These are phyloP conservation scores for Globisporangium recalcitrans DNA, from an alignment of 352 stramenopile genomes.

Conservation along the genomic window DNA sequence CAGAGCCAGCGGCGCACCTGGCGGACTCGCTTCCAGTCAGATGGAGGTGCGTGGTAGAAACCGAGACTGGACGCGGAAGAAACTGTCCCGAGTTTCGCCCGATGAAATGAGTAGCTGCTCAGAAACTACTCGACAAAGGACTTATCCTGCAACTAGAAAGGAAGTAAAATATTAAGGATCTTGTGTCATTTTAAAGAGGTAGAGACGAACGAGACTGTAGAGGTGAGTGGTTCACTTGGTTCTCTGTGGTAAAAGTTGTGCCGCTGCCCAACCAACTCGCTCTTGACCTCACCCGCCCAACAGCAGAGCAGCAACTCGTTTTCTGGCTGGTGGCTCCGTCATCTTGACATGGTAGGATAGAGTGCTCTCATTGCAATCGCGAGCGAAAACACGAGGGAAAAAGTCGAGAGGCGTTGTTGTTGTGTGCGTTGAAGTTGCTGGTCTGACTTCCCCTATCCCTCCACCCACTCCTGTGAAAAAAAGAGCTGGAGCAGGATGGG, in stretches of 20 bases:
- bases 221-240: neutral
- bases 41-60: neutral
- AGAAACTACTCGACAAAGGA: neutral
- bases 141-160: too few relatives aligned
- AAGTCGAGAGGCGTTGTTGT: too few relatives aligned
- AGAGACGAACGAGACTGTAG: neutral
- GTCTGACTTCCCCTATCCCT: neutral
- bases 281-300: neutral
- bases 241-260: neutral
- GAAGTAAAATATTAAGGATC: too few relatives aligned
- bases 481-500: slow-evolving; percentile 5
- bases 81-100: neutral
- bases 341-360: neutral
- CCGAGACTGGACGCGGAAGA: neutral
- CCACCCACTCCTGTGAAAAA: neutral
- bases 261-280: neutral
- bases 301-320: neutral
- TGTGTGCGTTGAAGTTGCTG: neutral
- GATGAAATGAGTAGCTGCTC: neutral
- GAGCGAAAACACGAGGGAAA: too few relatives aligned
- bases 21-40: neutral
- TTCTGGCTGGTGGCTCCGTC: neutral
- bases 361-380: too few relatives aligned
- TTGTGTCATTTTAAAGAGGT: neutral
- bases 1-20: slow-evolving; percentile 5